Percentiles rank a stretch among this genome's conserved stretches.
Evolutionary conservation across 1,284 basidiomycete genomes (phyloP).

Genomic region (Neolentinus lepideus): DNA sequence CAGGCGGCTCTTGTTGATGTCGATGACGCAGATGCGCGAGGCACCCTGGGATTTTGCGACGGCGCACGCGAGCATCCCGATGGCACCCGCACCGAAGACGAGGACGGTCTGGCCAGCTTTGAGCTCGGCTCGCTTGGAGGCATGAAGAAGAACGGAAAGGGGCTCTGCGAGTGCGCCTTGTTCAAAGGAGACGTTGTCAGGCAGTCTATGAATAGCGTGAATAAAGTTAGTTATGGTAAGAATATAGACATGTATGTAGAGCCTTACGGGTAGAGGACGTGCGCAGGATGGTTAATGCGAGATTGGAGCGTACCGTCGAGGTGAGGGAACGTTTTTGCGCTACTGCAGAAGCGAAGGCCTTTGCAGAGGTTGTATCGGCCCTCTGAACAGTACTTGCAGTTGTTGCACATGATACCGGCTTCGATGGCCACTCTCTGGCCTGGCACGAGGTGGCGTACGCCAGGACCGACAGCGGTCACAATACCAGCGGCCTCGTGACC

Average conservation of each 20-base stretch:
- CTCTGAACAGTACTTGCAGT: slow-evolving; percentile 55
- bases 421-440: slow-evolving; percentile 94
- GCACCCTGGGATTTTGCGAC: slow-evolving; percentile 71
- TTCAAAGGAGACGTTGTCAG: slow-evolving; percentile 68
- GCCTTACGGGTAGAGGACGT: slow-evolving; percentile 81
- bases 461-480: slow-evolving; percentile 66
- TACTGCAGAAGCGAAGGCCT: slow-evolving; percentile 80
- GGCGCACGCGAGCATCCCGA: slow-evolving; percentile 73
- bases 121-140: slow-evolving; percentile 64
- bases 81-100: slow-evolving; percentile 74
- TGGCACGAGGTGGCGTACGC: slow-evolving; percentile 57
- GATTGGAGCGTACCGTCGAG: slow-evolving; percentile 88
- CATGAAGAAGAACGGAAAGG: slow-evolving; percentile 85
- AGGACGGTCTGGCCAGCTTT: slow-evolving; percentile 62
- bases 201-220: slow-evolving; percentile 60
- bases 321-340: slow-evolving; percentile 90
- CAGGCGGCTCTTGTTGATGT: slow-evolving; percentile 79
- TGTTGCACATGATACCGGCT: slow-evolving; percentile 83
- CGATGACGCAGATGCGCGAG: slow-evolving; percentile 68
- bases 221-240: slow-evolving; percentile 1
- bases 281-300: slow-evolving; percentile 82
- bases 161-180: slow-evolving; percentile 88
- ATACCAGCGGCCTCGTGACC: slow-evolving; percentile 90
- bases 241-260: background rate
- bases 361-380: slow-evolving; percentile 96